phyloP scores from a whole-genome alignment of 2,329 filamentous ascomycete species.

The Fusarium sp. region DNA sequence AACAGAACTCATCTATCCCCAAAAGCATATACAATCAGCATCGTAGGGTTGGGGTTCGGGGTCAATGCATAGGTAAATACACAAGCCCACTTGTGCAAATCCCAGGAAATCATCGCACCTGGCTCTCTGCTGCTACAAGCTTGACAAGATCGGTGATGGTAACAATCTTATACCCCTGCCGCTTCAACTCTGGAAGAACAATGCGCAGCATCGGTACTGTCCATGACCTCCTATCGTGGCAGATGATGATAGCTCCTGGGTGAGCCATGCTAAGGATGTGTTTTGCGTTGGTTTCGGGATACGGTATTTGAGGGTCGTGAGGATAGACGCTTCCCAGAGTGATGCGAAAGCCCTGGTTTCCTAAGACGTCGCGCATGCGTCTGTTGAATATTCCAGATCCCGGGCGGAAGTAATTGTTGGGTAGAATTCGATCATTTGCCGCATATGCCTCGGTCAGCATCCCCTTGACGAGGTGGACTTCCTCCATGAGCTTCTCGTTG shows the following conservation, averaged over 20 bases:
- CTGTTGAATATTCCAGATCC: slow-evolving; percentile 86
- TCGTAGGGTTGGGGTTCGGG: no score
- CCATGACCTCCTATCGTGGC: slow-evolving; percentile 88
- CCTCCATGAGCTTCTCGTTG: slow-evolving; percentile 68
- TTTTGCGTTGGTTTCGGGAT: slow-evolving; percentile 76
- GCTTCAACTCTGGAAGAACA: slow-evolving; percentile 78
- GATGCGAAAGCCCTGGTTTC: slow-evolving; percentile 74
- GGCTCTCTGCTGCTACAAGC: slow-evolving; percentile 49
- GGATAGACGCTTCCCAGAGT: slow-evolving; percentile 90
- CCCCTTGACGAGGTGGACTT: slow-evolving; percentile 75
- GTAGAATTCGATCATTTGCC: slow-evolving; percentile 59
- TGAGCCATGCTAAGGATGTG: slow-evolving; percentile 85
- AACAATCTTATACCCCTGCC: slow-evolving; percentile 77
- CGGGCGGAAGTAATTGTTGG: slow-evolving; percentile 80
- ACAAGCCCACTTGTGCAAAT: neutral
- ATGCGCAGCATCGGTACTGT: slow-evolving; percentile 81
- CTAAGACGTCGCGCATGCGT: slow-evolving; percentile 73
- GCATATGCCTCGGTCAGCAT: slow-evolving; percentile 71
- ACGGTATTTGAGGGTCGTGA: slow-evolving; percentile 87
- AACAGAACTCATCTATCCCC: neutral
- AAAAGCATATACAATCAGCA: neutral
- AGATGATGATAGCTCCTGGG: slow-evolving; percentile 84
- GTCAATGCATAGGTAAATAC: neutral
- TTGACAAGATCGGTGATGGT: slow-evolving; percentile 77
- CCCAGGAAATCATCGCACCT: slow-evolving; percentile 25